These are phyloP conservation scores for Vaccinium darrowii DNA, from an alignment of 148 eudicot species.

Conservation along the genomic window DNA sequence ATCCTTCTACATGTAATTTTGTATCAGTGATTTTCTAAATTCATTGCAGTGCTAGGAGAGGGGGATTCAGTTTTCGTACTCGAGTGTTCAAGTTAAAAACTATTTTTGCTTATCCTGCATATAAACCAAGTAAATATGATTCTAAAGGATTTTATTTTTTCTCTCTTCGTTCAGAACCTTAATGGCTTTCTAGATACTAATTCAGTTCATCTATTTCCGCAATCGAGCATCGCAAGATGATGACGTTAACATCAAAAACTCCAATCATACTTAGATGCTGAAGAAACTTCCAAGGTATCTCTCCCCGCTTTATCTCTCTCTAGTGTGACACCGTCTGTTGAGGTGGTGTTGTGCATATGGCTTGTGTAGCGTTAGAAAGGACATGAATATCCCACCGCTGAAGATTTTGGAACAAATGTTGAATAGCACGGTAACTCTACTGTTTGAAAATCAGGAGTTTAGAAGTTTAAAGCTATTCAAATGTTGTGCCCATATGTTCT, in stretches of 20 bases:
- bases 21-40: background rate
- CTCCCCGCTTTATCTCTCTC: conserved; percentile 1
- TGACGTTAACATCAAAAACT: conserved; percentile 23
- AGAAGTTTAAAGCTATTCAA: background rate
- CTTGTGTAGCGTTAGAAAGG: background rate
- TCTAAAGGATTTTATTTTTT: background rate
- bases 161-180: conserved; percentile 31
- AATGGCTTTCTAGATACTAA: conserved; percentile 47
- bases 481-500: background rate
- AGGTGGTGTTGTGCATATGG: background rate
- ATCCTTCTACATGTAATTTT: conserved; percentile 42
- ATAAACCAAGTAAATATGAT: background rate
- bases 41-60: background rate
- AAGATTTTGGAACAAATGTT: background rate
- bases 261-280: conserved; percentile 19
- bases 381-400: background rate
- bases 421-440: background rate
- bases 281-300: conserved; percentile 18
- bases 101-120: conserved; percentile 1
- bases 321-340: background rate
- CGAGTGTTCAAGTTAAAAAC: background rate
- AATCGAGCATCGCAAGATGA: conserved; percentile 25
- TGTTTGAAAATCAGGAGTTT: background rate
- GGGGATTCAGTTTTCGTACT: background rate
- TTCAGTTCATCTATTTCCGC: conserved; percentile 56